Evolutionary conservation across 2,329 filamentous ascomycete species (phyloP).

Genomic region (Trichoderma oligosporum): DNA sequence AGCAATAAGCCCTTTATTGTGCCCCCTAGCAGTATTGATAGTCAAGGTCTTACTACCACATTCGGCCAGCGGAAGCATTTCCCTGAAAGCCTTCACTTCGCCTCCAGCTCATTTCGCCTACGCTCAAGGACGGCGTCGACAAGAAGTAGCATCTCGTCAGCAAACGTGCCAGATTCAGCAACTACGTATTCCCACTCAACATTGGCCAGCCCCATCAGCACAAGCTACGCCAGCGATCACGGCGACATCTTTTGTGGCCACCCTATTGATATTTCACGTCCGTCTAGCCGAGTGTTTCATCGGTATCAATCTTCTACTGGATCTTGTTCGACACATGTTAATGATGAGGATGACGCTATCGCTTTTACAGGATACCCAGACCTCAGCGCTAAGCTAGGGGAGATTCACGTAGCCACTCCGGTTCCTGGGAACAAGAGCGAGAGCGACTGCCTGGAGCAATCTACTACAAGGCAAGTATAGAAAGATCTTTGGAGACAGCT

Average conservation of each 20-base stretch:
- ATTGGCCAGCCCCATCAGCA: slow-evolving; percentile 36
- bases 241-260: slow-evolving; percentile 32
- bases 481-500: slow-evolving; percentile 2
- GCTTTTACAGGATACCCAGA: slow-evolving; percentile 29
- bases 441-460: slow-evolving; percentile 5
- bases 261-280: slow-evolving; percentile 26
- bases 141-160: slow-evolving; percentile 38
- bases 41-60: not conserved
- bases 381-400: slow-evolving; percentile 18
- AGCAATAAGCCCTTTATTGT: slow-evolving; percentile 23
- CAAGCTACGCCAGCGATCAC: slow-evolving; percentile 34
- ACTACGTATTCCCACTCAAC: slow-evolving; percentile 37
- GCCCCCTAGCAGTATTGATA: slow-evolving; percentile 21
- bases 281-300: slow-evolving; percentile 32
- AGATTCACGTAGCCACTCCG: slow-evolving; percentile 17
- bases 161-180: slow-evolving; percentile 38
- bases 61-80: slow-evolving; percentile 25
- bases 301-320: slow-evolving; percentile 33
- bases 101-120: slow-evolving; percentile 28
- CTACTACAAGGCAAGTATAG: slow-evolving; percentile 16
- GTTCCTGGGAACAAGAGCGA: slow-evolving; percentile 7
- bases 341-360: slow-evolving; percentile 34
- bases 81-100: slow-evolving; percentile 33
- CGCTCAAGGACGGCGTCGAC: slow-evolving; percentile 38
- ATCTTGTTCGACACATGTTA: slow-evolving; percentile 40